Percentiles rank a stretch among this genome's conserved stretches.
These are phyloP conservation scores for Didymella keratinophila DNA, from an alignment of 2,329 filamentous ascomycete species.

Conservation along the genomic window DNA sequence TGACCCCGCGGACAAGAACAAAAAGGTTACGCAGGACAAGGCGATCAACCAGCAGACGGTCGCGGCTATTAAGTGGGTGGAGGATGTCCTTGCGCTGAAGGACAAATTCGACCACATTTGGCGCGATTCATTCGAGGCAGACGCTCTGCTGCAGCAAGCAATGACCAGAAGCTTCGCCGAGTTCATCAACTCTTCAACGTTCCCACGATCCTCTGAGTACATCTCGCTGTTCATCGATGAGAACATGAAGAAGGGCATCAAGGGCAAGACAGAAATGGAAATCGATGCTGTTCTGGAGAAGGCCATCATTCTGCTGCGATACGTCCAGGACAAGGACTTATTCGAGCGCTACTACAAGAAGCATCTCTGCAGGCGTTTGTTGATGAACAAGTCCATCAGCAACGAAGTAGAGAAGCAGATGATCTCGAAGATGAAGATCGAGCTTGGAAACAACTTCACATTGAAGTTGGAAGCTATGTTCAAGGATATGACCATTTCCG, in stretches of 20 bases:
- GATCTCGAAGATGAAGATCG: slow-evolving; percentile 96
- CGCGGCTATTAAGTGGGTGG: slow-evolving; percentile 93
- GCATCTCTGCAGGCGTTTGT: slow-evolving; percentile 84
- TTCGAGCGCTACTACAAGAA: slow-evolving; percentile 99
- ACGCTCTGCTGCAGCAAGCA: slow-evolving; percentile 80
- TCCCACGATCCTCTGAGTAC: slow-evolving; percentile 84
- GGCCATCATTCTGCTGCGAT: slow-evolving; percentile 85
- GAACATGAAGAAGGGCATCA: slow-evolving; percentile 91
- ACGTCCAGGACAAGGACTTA: slow-evolving; percentile 89
- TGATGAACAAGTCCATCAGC: slow-evolving; percentile 89
- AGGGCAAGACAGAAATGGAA: slow-evolving; percentile 89
- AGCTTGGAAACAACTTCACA: slow-evolving; percentile 93
- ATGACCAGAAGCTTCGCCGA: slow-evolving; percentile 87
- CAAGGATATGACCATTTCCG: slow-evolving; percentile 89
- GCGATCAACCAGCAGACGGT: slow-evolving; percentile 78
- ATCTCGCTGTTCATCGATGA: slow-evolving; percentile 97
- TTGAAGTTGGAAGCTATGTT: slow-evolving; percentile 97
- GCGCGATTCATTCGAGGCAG: slow-evolving; percentile 73
- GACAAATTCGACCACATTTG: slow-evolving; percentile 88
- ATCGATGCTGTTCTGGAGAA: slow-evolving; percentile 86
- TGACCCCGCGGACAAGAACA: slow-evolving; percentile 62
- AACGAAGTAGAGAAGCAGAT: slow-evolving; percentile 94
- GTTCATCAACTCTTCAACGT: slow-evolving; percentile 82
- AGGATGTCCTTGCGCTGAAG: slow-evolving; percentile 85
- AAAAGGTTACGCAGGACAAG: slow-evolving; percentile 55